phyloP scores from a whole-genome alignment of 805 yeast species.

The Hanseniaspora mollemarum region DNA sequence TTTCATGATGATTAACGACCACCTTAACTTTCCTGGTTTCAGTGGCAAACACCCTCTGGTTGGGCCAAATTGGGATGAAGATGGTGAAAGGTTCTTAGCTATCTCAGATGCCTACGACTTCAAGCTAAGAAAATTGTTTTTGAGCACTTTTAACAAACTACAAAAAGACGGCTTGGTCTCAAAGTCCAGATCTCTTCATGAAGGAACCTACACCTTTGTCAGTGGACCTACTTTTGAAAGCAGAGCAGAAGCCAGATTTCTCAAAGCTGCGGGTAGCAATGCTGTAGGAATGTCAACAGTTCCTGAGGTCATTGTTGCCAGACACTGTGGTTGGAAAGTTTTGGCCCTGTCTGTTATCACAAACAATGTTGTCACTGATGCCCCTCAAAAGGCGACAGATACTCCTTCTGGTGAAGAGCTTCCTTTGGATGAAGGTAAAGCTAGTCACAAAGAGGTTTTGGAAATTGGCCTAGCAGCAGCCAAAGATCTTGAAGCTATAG shows the following conservation, averaged over 20 bases:
- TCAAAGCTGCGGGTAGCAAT: constrained; percentile 69
- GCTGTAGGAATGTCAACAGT: constrained; percentile 98
- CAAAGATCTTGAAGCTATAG: constrained; percentile 58
- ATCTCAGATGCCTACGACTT: constrained; percentile 82
- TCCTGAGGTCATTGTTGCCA: constrained; percentile 87
- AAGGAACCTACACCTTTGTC: constrained; percentile 75
- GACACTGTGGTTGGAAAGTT: constrained; percentile 74
- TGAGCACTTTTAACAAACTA: constrained; percentile 42
- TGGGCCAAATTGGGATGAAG: constrained; percentile 69
- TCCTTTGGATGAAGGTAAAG: constrained; percentile 59
- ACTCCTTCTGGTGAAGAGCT: constrained; percentile 47
- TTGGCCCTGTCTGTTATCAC: constrained; percentile 80
- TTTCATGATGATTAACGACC: constrained; percentile 81
- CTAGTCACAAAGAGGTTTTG: constrained; percentile 84
- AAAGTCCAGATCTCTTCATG: constrained; percentile 50
- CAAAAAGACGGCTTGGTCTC: constrained; percentile 22
- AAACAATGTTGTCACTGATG: constrained; percentile 61
- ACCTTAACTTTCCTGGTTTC: constrained; percentile 80
- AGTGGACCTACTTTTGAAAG: constrained; percentile 93
- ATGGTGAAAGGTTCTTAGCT: constrained; percentile 82
- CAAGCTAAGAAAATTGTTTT: constrained; percentile 52
- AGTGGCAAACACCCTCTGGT: constrained; percentile 78
- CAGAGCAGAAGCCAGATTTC: constrained; percentile 78
- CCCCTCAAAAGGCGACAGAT: constrained; percentile 38
- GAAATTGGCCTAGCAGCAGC: constrained; percentile 75